A percentile compares a stretch with the other conserved stretches of the same genome.
phyloP scores from a whole-genome alignment of 441 rosid genomes.

The Flueggea neowawraea region DNA sequence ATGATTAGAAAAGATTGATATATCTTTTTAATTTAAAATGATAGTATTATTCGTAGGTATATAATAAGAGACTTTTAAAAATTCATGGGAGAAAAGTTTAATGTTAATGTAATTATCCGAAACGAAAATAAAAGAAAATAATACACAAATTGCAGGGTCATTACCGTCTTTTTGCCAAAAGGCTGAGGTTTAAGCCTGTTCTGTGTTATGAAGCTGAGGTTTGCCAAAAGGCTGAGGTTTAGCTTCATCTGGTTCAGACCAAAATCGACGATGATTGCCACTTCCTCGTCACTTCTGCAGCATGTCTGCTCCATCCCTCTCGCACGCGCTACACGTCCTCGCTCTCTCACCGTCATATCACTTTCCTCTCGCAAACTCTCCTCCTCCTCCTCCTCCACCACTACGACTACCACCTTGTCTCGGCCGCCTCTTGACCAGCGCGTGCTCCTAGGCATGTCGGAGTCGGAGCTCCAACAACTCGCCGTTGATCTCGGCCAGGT shows the following conservation, averaged over 20 bases:
- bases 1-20: no score
- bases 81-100: no score
- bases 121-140: no score
- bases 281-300: constrained; percentile 49
- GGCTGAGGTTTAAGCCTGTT: no score
- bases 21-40: no score
- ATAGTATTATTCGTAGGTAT: no score
- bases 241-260: no score
- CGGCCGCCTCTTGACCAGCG: constrained; percentile 36
- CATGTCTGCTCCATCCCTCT: constrained; percentile 46
- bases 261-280: constrained; percentile 30
- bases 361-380: constrained; percentile 20
- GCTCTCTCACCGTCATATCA: constrained; percentile 25
- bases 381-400: constrained; percentile 18
- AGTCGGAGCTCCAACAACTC: constrained; percentile 78
- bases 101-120: no score
- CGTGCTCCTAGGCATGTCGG: constrained; percentile 89
- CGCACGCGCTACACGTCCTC: constrained; percentile 44
- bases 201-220: constrained; percentile 18
- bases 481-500: constrained; percentile 83
- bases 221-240: constrained; percentile 30
- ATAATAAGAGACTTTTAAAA: no score
- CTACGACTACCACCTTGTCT: background rate
- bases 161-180: no score
- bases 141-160: no score